Base-by-base conservation (phyloP, 495 filamentous ascomycete genomes). In the Astrocystis sublimbata region DNA sequence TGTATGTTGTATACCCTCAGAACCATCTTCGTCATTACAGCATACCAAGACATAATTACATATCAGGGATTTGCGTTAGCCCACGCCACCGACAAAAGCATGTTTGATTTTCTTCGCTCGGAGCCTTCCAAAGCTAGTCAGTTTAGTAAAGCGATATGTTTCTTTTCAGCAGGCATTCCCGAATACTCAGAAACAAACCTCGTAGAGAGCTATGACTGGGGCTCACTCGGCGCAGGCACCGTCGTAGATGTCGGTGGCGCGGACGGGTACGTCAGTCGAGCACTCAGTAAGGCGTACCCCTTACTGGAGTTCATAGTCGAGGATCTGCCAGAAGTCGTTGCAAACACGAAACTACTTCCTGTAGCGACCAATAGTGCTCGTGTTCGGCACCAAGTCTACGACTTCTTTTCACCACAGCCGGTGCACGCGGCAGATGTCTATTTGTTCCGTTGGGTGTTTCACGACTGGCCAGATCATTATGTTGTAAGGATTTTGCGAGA, bases 361-460 rank as follows among this genome's bases (percentile, higher is more conserved):
- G n/a, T 40, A 10, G 4, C 38, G n/a, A 12, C 31, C 47, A 4
- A 35, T 31, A n/a, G n/a, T 35, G 15, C 13, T 6, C 42, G 65
- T 10, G 45, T 68, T 12, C 12, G 23, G 3, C 83, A 78, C 65
- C 53, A 64, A 58, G 70, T 68, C 6, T 74, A 84, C 46, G 74
- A 82, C 60, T 81, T 85, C 64, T 77, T 83, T 65, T 50, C 70
- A 19, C 52, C 65, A 9, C 79, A 85, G 63, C 73, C 80, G 0
- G 60, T 79, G 31, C 53, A 53, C 8, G 67, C 52, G 9, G 83
- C 82, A 5, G 79, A 83, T 49, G 71, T 79, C 6, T 86, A 84
- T 62, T 68, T 85, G 31, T 67, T 84, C 23, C 77, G 82, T 1
- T 69, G 72, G 61, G 73, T 84, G 26, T 58, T 86, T 19, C 81